These are phyloP conservation scores for Hansfordia pulvinata DNA, from an alignment of 2,329 filamentous ascomycete genomes.

Conservation along the genomic window DNA sequence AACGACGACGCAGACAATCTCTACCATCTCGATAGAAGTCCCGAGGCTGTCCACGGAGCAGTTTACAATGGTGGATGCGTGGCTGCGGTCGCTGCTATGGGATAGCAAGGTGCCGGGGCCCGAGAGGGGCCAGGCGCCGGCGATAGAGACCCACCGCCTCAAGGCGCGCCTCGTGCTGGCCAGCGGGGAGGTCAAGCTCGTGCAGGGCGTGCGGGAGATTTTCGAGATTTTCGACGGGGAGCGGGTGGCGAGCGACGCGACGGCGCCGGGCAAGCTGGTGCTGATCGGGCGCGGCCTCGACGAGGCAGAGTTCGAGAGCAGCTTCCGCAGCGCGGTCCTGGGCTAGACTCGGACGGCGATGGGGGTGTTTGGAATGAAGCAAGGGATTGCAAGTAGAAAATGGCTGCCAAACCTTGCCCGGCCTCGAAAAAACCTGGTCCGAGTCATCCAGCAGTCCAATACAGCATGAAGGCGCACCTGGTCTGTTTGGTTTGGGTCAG, in stretches of 20 bases:
- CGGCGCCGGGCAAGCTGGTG: conserved; percentile 42
- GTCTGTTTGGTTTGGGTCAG: too few relatives aligned
- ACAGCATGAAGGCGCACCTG: too few relatives aligned
- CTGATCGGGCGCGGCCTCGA: conserved; percentile 46
- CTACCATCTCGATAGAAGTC: conserved; percentile 62
- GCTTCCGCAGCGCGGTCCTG: conserved; percentile 10
- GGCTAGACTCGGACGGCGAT: too few relatives aligned
- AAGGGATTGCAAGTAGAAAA: too few relatives aligned
- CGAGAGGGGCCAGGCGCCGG: conserved; percentile 16
- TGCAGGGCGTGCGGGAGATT: conserved; percentile 86
- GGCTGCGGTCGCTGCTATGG: conserved; percentile 79
- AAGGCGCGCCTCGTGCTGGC: conserved; percentile 65
- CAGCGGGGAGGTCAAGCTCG: conserved; percentile 55
- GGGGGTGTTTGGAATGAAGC: too few relatives aligned
- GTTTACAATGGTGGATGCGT: conserved; percentile 56
- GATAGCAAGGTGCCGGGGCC: conserved; percentile 47
- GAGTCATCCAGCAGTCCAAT: too few relatives aligned
- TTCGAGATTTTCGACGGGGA: conserved; percentile 73
- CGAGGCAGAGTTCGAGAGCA: conserved; percentile 36
- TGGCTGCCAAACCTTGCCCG: too few relatives aligned
- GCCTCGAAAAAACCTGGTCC: too few relatives aligned
- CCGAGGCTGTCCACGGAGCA: conserved; percentile 43
- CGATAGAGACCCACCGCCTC: conserved; percentile 73
- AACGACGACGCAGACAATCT: conserved; percentile 51
- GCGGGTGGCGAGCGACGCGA: conserved; percentile 8